Conservation (phyloP, 805 yeast genomes). For the Starmerella bombi region DNA sequence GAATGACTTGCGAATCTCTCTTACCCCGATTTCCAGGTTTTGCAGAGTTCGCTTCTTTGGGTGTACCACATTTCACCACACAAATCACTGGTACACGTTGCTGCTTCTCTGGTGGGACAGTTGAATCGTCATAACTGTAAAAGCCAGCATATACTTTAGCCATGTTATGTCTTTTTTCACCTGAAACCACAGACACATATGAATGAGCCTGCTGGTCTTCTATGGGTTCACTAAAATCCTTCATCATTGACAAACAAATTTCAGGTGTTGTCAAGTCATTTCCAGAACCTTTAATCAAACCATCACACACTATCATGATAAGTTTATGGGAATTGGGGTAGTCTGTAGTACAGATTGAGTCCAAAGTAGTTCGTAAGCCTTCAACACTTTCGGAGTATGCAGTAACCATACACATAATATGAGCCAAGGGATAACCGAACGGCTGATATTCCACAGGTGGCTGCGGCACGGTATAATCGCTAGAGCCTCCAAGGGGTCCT, state of each 20-base stretch:
- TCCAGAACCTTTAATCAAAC: slow-evolving; percentile 87
- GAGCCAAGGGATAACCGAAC: slow-evolving; percentile 64
- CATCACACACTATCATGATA: slow-evolving; percentile 79
- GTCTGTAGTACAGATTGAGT: slow-evolving; percentile 87
- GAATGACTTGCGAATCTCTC: slow-evolving; percentile 82
- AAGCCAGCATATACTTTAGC: slow-evolving; percentile 94
- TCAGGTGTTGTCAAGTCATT: slow-evolving; percentile 83
- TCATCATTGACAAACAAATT: slow-evolving; percentile 75
- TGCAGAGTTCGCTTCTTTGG: slow-evolving; percentile 48
- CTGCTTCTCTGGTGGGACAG: slow-evolving; percentile 69
- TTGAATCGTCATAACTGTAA: slow-evolving; percentile 66
- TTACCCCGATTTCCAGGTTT: slow-evolving; percentile 93
- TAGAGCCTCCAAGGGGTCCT: slow-evolving; percentile 23
- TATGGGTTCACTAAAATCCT: slow-evolving; percentile 52
- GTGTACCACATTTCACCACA: slow-evolving; percentile 81
- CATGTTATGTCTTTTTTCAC: slow-evolving; percentile 91
- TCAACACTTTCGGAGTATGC: slow-evolving; percentile 89
- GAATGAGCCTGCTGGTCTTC: slow-evolving; percentile 73
- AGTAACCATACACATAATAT: slow-evolving; percentile 65
- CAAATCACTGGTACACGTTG: slow-evolving; percentile 65
- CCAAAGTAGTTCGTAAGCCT: slow-evolving; percentile 77
- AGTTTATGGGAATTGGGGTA: slow-evolving; percentile 92
- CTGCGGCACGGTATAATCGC: slow-evolving; percentile 70
- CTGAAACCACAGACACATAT: slow-evolving; percentile 91
- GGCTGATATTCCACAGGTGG: slow-evolving; percentile 88